Evolutionary conservation across 1,284 basidiomycete genomes (phyloP), one percentile per base, ranked within the genome.

Genomic region (Sanghuangporus weigelae): DNA sequence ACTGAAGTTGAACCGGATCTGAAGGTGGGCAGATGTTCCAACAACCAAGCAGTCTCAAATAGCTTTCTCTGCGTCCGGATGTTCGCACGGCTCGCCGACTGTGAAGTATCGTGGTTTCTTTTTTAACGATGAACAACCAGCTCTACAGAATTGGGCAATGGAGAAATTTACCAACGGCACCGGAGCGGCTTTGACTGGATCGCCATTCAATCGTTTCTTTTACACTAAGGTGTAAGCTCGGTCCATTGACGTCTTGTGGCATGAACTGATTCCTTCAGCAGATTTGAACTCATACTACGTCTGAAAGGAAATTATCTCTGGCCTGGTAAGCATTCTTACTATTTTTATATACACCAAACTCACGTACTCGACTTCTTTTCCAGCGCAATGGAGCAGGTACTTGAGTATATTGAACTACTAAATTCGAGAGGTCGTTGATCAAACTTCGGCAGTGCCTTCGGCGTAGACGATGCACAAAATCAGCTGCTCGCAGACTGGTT

Each of bases 21-120:
- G 58, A 66, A 84, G 84, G 53, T 87, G 86, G 85, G 84, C 87
- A n/a, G 87, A 90, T 38, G 53, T 54, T n/a, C 85, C 86, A 6
- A 77, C 79, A 1, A 81, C 79, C 11, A 76, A 76, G 46, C 80
- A 85, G 50, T 67, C 78, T 0, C 72, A 80, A 38, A 67, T 89
- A 38, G 84, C 80, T 65, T 79, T 87, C 51, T 69, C 77, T 1
- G 71, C 80, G 11, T 69, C 72, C 16, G 80, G 81, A 2, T 87
- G 87, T 71, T 76, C 81, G 7, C 88, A 90, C 71, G 87, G 85
- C 35, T 73, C 79, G 5, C 88, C 89, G 0, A 84, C 84, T 1
- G 86, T 91, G 63, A 86, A 90, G 70, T 90, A 87, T 68, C 82
- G 88, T 42, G 88, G 82, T 40, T 83, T 87, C 60, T 87, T 87